A percentile compares a stretch with the other conserved stretches of the same genome.
phyloP scores from a whole-genome alignment of 2,329 filamentous ascomycete genomes.

The Annulohypoxylon truncatum region DNA sequence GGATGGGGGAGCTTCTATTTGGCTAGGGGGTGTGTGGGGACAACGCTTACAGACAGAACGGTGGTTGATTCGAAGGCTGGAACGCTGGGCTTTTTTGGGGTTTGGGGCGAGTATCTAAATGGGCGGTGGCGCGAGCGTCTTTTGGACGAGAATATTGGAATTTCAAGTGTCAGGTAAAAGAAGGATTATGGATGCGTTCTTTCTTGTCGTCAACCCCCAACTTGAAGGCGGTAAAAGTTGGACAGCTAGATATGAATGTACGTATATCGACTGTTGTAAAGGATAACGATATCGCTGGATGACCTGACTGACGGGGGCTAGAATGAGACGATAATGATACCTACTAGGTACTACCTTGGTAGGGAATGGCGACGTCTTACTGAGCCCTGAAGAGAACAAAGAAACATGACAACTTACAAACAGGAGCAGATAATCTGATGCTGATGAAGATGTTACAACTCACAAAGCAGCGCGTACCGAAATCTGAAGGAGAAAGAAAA shows the following conservation, averaged over 20 bases:
- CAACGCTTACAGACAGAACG: conserved; percentile 29
- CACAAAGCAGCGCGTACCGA: conserved; percentile 19
- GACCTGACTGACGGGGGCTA: conserved; percentile 2
- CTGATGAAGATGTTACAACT: conserved; percentile 21
- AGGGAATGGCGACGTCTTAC: not conserved
- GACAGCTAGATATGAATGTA: not conserved
- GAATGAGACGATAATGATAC: conserved; percentile 29
- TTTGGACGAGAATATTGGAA: conserved; percentile 32
- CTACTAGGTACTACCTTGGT: not conserved
- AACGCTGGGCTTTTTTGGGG: conserved; percentile 11
- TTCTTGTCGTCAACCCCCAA: not conserved
- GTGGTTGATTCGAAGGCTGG: conserved; percentile 39
- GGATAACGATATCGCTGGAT: not conserved
- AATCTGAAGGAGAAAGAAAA: conserved; percentile 4
- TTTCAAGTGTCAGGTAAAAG: conserved; percentile 22
- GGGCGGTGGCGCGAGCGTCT: conserved; percentile 38
- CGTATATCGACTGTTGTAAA: not conserved
- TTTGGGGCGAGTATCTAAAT: conserved; percentile 22
- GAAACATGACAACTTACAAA: conserved; percentile 23
- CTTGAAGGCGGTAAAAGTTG: conserved; percentile 3
- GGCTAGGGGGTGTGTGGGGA: conserved; percentile 36
- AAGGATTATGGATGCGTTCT: not conserved
- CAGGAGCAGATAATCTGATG: conserved; percentile 4
- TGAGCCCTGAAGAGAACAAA: conserved; percentile 26
- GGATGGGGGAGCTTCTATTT: conserved; percentile 42